A percentile compares a stretch with the other conserved stretches of the same genome.
Conservation (phyloP, 768 basidiomycete genomes). For the Cyclocybe aegerita region DNA sequence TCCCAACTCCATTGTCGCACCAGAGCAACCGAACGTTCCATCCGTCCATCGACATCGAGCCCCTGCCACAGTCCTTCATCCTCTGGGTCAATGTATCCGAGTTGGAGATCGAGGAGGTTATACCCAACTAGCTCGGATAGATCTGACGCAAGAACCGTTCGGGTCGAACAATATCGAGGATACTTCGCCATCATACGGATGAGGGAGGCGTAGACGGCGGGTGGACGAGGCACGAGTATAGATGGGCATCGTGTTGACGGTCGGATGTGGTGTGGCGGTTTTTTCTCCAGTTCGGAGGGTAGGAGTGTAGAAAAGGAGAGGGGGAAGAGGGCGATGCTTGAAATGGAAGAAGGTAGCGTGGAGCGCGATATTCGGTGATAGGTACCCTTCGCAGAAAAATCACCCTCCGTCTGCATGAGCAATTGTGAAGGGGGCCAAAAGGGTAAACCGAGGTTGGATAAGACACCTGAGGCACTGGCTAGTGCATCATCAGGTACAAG, state of each 20-base stretch:
- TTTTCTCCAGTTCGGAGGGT: conserved; percentile 17
- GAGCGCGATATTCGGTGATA: conserved; percentile 21
- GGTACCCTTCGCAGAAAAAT: conserved; percentile 20
- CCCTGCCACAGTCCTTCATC: conserved; percentile 25
- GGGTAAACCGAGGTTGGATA: conserved; percentile 22
- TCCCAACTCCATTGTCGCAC: conserved; percentile 15
- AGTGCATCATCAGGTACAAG: conserved; percentile 23
- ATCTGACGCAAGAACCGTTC: conserved; percentile 24
- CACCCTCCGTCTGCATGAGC: conserved; percentile 16
- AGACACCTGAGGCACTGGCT: conserved; percentile 18
- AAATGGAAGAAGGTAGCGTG: conserved; percentile 11
- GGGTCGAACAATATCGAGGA: conserved; percentile 17
- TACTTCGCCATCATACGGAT: conserved; percentile 30
- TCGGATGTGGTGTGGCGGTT: conserved; percentile 12
- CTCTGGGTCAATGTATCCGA: conserved; percentile 28
- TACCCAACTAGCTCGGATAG: conserved; percentile 35
- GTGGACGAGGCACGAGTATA: conserved; percentile 25
- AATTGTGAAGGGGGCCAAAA: conserved; percentile 17
- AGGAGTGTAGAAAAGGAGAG: conserved; percentile 24
- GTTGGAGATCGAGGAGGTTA: conserved; percentile 24
- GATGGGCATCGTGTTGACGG: conserved; percentile 13
- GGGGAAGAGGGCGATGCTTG: conserved; percentile 22
- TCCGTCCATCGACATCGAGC: conserved; percentile 15
- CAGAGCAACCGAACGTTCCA: conserved; percentile 15
- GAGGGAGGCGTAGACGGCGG: conserved; percentile 33